phyloP scores from a whole-genome alignment of 2,329 filamentous ascomycete genomes.

The Atkinsonella texensis region DNA sequence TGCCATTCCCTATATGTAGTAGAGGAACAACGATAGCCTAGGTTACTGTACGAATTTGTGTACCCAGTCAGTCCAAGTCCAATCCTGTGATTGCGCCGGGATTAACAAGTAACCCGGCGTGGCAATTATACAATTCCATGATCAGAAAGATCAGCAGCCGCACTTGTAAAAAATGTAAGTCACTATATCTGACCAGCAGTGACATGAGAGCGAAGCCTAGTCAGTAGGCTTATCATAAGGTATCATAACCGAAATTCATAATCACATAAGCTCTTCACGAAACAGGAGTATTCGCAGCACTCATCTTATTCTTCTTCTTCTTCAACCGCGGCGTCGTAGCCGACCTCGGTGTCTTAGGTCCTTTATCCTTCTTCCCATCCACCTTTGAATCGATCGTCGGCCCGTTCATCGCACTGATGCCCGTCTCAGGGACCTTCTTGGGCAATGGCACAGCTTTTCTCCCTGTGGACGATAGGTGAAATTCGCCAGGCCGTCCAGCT shows the following conservation, averaged over 20 bases:
- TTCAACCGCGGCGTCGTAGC: conserved; percentile 30
- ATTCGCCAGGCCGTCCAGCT: conserved; percentile 52
- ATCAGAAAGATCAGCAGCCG: too few relatives aligned
- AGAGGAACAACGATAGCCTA: too few relatives aligned
- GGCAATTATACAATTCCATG: too few relatives aligned
- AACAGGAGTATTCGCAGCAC: conserved; percentile 20
- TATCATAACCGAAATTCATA: neutral
- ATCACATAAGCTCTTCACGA: conserved; percentile 6
- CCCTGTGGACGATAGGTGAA: conserved; percentile 51
- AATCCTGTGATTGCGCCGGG: too few relatives aligned
- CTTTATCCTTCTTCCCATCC: conserved; percentile 35
- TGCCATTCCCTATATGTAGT: too few relatives aligned
- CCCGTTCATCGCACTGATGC: conserved; percentile 23
- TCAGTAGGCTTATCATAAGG: neutral
- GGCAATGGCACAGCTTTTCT: conserved; percentile 30
- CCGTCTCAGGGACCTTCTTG: conserved; percentile 17
- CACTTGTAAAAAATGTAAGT: too few relatives aligned
- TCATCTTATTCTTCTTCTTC: conserved; percentile 36
- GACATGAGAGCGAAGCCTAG: too few relatives aligned
- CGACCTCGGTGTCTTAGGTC: conserved; percentile 32
- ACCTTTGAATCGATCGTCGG: conserved; percentile 29
- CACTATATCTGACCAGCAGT: too few relatives aligned
- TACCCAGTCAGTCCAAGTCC: too few relatives aligned
- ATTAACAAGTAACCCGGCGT: too few relatives aligned
- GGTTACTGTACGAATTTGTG: too few relatives aligned